These are phyloP conservation scores for Teratosphaeria destructans DNA, from an alignment of 2,329 filamentous ascomycete species.

Conservation along the genomic window DNA sequence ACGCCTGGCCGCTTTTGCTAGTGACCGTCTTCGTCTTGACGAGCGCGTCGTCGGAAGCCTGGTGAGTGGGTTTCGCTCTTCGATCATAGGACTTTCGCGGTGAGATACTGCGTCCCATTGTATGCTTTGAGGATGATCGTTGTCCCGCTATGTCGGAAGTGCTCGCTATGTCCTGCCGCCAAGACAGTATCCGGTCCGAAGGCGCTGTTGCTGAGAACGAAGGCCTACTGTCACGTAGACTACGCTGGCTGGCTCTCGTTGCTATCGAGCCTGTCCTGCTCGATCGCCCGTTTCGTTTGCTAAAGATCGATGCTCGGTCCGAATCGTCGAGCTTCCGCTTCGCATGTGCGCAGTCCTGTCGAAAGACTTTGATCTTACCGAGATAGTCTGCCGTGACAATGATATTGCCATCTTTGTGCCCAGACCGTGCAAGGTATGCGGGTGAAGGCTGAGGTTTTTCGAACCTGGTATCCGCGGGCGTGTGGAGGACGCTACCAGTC, in stretches of 20 bases:
- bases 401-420: constrained; percentile 75
- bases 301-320: constrained; percentile 67
- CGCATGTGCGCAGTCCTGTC: constrained; percentile 79
- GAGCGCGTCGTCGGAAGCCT: neutral
- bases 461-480: constrained; percentile 23
- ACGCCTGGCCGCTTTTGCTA: neutral
- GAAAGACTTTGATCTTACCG: constrained; percentile 85
- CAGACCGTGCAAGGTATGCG: constrained; percentile 63
- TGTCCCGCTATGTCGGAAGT: constrained; percentile 33
- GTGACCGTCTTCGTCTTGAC: neutral
- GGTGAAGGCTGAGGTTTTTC: constrained; percentile 51
- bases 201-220: constrained; percentile 14
- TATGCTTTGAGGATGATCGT: constrained; percentile 9
- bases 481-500: constrained; percentile 23
- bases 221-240: constrained; percentile 16
- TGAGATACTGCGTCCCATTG: constrained; percentile 34
- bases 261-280: constrained; percentile 24
- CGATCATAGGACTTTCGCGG: constrained; percentile 19
- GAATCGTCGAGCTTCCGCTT: constrained; percentile 59
- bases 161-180: constrained; percentile 62
- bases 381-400: constrained; percentile 83
- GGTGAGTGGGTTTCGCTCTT: neutral
- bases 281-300: constrained; percentile 44
- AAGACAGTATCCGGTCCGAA: constrained; percentile 70
- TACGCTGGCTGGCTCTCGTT: constrained; percentile 28